phyloP scores from a whole-genome alignment of 768 basidiomycete species.

The Heimioporus sp. region DNA sequence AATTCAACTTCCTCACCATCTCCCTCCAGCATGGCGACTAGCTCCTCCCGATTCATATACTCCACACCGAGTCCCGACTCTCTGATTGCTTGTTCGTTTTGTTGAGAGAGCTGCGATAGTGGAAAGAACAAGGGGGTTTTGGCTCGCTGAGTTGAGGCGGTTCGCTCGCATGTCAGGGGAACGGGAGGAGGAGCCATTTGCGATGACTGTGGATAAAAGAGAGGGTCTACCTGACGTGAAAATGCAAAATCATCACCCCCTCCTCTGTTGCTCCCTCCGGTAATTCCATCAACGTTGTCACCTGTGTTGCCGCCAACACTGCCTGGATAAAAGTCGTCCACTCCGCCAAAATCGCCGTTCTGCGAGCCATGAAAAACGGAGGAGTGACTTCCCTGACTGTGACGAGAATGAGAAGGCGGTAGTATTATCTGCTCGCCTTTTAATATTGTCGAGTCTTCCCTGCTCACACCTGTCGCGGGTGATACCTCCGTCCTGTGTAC shows the following conservation, averaged over 20 bases:
- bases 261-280: constrained; percentile 2
- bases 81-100: constrained; percentile 50
- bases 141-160: constrained; percentile 7
- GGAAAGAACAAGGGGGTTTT: constrained; percentile 41
- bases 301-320: constrained; percentile 1
- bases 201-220: constrained; percentile 26
- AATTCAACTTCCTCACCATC: constrained; percentile 34
- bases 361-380: constrained; percentile 15
- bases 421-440: constrained; percentile 38
- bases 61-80: constrained; percentile 68
- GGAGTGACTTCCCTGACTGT: constrained; percentile 10
- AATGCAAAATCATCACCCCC: neutral
- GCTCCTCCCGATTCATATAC: constrained; percentile 59
- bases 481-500: constrained; percentile 30
- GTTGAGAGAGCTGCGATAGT: constrained; percentile 60
- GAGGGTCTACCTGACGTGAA: constrained; percentile 13
- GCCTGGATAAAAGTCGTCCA: constrained; percentile 7
- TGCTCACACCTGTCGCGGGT: constrained; percentile 6
- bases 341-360: constrained; percentile 12
- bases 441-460: constrained; percentile 12
- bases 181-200: constrained; percentile 13
- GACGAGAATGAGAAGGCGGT: constrained; percentile 31
- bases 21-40: constrained; percentile 44
- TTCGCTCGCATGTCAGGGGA: neutral
- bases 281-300: neutral